Evolutionary conservation across 768 basidiomycete genomes (phyloP).

Genomic region (Hemileccinum rubropunctum): DNA sequence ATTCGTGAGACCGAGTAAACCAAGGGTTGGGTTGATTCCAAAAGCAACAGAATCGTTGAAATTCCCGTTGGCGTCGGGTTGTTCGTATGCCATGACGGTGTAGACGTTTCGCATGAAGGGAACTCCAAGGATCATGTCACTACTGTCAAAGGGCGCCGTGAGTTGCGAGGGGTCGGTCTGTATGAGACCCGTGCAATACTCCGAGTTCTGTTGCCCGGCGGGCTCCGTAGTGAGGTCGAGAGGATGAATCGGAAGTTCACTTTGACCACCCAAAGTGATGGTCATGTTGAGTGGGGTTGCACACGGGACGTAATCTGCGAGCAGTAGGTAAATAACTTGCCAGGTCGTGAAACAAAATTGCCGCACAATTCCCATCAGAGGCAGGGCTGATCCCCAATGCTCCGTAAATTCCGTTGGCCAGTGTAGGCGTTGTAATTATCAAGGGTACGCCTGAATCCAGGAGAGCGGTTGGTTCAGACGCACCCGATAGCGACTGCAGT

Average conservation of each 20-base stretch:
- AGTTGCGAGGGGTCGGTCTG: constrained; percentile 52
- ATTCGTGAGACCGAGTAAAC: constrained; percentile 63
- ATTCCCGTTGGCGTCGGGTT: constrained; percentile 42
- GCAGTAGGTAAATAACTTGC: constrained; percentile 4
- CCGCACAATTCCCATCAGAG: constrained; percentile 63
- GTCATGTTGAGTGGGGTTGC: constrained; percentile 68
- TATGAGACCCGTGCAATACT: constrained; percentile 63
- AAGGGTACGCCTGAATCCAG: constrained; percentile 69
- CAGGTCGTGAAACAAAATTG: not conserved
- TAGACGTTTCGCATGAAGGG: constrained; percentile 77
- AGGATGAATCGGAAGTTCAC: constrained; percentile 64
- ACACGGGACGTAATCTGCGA: constrained; percentile 72
- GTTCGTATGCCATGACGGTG: constrained; percentile 68
- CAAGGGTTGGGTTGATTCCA: constrained; percentile 45
- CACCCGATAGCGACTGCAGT: constrained; percentile 42
- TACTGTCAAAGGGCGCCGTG: constrained; percentile 35
- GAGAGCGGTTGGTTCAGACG: constrained; percentile 57
- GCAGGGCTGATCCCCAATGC: constrained; percentile 62
- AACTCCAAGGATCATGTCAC: constrained; percentile 77
- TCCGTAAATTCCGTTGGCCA: constrained; percentile 79
- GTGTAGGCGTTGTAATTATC: constrained; percentile 55
- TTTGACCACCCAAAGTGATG: constrained; percentile 58
- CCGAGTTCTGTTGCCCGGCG: constrained; percentile 37
- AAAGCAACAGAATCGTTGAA: constrained; percentile 35
- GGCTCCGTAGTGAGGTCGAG: constrained; percentile 65